phyloP scores from a whole-genome alignment of 2,329 filamentous ascomycete genomes.

The Phyllosticta citribraziliensis region DNA sequence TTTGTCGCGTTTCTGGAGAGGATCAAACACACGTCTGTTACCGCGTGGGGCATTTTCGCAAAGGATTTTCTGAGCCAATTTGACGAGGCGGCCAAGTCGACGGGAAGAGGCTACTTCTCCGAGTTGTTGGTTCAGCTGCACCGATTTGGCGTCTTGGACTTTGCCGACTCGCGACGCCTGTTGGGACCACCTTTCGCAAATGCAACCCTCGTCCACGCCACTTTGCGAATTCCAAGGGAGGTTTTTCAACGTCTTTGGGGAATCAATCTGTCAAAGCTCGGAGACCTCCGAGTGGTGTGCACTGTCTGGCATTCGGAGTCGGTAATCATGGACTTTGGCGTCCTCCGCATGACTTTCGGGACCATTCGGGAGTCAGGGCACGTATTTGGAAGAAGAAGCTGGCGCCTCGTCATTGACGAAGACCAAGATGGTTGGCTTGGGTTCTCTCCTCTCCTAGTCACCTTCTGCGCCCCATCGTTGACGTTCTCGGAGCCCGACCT shows the following conservation, averaged over 20 bases:
- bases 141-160: not conserved
- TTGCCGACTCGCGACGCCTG: not conserved
- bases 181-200: not conserved
- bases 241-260: not conserved
- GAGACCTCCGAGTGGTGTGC: not conserved
- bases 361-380: not conserved
- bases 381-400: not conserved
- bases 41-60: not conserved
- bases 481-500: not conserved
- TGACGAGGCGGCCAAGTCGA: not conserved
- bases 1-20: not conserved
- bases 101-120: not conserved
- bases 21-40: not conserved
- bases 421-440: not conserved
- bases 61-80: not conserved
- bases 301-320: not conserved
- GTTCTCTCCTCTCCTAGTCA: not conserved
- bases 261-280: not conserved
- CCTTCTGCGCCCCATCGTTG: not conserved
- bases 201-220: not conserved
- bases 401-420: not conserved
- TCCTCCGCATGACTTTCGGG: not conserved
- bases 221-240: not conserved
- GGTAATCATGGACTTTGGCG: not conserved
- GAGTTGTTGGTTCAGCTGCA: not conserved